Base-by-base conservation (phyloP, 257 asterid species). In the Fraxinus excelsior region DNA sequence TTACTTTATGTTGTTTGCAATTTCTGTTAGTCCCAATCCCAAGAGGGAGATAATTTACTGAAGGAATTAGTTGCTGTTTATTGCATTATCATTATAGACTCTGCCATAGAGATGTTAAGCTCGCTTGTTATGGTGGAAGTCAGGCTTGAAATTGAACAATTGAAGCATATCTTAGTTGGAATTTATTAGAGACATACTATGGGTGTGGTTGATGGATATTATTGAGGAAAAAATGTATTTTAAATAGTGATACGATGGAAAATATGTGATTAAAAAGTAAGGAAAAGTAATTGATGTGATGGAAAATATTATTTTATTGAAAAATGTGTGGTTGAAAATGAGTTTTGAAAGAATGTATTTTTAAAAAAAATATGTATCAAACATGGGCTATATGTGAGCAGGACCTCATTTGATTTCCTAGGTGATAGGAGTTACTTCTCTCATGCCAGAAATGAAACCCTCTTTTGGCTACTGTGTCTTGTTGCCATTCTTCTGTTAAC, bases 71-170 rank as follows among this genome's bases (percentile, higher is more conserved):
- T 40, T 65, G 16, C 44, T 32, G 5, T 35, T 73, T 74, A 31
- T 21, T 68, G 21, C 72, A 44, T 68, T 34, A 64, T 32, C 78
- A 68, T 75, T 76, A 37, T 72, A 31, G 49, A 51, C 44, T 67
- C 78, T 25, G 67, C 35, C 58, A 26, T 37, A 31, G 67, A 72
- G 68, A 44, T 70, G 26, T 65, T 67, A 40, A 58, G 23, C 19
- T 60, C 80, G 40, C 67, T 84, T 76, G 62, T 78, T 65, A 44
- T 23, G 62, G 66, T 18, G 74, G 14, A 70, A 42, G 26, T 79
- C 71, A 70, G 70, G n/a, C 62, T 80, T 60, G 67, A 14, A 25
- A 60, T 60, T 56, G 21, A 25, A 60, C 2, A 60, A 34, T 60
- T 60, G 67, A 60, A 23, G 67, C 19, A 62, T 62, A 23, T 62